A percentile compares a stretch with the other conserved stretches of the same genome.
phyloP scores from a whole-genome alignment of 164 flowering plant species.

The Magnolia changhungtana region DNA sequence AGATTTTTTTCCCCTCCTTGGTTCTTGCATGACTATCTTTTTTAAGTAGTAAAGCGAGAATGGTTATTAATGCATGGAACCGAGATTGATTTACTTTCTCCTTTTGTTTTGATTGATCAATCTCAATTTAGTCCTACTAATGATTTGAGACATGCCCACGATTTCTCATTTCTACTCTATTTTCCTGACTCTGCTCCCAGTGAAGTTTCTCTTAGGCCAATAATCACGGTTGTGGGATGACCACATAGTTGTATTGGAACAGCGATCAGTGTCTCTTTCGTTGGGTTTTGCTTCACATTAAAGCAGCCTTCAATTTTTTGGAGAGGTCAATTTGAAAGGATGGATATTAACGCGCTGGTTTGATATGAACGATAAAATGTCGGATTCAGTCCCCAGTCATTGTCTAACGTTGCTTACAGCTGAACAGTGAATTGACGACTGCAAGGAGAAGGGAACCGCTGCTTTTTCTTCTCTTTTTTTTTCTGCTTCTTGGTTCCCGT shows the following conservation, averaged over 20 bases:
- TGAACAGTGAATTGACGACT: constrained; percentile 7
- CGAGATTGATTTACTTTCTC: neutral
- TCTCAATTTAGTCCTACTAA: constrained; percentile 1
- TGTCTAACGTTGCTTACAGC: neutral
- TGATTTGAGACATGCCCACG: neutral
- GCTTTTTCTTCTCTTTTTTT: neutral
- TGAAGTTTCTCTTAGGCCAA: neutral
- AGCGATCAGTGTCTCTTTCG: neutral
- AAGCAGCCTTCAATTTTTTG: neutral
- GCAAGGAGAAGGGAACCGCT: constrained; percentile 6
- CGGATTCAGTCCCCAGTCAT: neutral
- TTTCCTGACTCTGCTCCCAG: neutral
- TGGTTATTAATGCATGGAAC: neutral
- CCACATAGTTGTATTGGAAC: neutral
- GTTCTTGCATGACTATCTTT: constrained; percentile 2
- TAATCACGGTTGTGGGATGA: neutral
- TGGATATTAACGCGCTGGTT: neutral
- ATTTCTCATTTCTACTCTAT: neutral
- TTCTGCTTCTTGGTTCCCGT: neutral
- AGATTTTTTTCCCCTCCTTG: neutral
- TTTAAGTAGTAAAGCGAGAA: neutral
- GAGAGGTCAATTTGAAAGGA: neutral
- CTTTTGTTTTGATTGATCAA: constrained; percentile 4
- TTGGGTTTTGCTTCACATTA: neutral
- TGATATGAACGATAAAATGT: constrained; percentile 1